Percentiles rank a stretch among this genome's conserved stretches.
These are phyloP conservation scores for Plectosphaerella sp. DNA, from an alignment of 2,329 filamentous ascomycete species.

Conservation along the genomic window DNA sequence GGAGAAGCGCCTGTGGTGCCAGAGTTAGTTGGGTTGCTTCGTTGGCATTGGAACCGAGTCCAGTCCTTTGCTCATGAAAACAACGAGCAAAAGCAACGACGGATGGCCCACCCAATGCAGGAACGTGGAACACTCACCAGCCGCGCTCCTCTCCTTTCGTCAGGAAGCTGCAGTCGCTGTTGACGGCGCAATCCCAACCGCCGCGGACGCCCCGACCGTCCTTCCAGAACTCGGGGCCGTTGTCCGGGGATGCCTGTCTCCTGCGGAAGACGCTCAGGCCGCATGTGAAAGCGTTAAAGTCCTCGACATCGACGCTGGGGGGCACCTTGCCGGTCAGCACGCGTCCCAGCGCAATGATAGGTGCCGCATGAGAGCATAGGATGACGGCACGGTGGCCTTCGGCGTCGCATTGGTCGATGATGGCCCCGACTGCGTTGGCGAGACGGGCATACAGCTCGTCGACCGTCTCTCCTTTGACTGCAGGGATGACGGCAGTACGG, in stretches of 20 bases:
- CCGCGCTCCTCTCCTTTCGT: constrained; percentile 78
- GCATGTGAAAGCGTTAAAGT: constrained; percentile 83
- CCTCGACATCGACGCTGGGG: constrained; percentile 63
- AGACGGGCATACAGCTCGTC: constrained; percentile 75
- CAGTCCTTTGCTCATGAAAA: not conserved
- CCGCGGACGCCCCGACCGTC: constrained; percentile 61
- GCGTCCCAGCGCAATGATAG: constrained; percentile 80
- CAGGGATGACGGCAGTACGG: constrained; percentile 61
- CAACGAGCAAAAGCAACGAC: not conserved
- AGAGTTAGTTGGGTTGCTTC: constrained; percentile 6
- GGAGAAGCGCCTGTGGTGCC: constrained; percentile 11
- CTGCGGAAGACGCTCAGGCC: constrained; percentile 64
- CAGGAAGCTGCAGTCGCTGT: constrained; percentile 84
- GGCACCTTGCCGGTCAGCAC: constrained; percentile 77
- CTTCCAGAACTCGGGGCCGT: constrained; percentile 43
- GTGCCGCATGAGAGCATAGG: constrained; percentile 85
- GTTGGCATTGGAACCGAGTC: too few species aligned
- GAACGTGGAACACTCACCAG: constrained; percentile 56
- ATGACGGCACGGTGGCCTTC: constrained; percentile 67
- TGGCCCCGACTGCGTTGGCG: constrained; percentile 61
- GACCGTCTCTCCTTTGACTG: constrained; percentile 72
- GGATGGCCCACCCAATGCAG: not conserved
- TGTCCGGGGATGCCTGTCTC: constrained; percentile 1
- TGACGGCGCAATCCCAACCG: constrained; percentile 74
- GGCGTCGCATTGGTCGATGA: constrained; percentile 71